Conservation (phyloP, 2,329 filamentous ascomycete genomes). For the Taxawa tesnikishii region DNA sequence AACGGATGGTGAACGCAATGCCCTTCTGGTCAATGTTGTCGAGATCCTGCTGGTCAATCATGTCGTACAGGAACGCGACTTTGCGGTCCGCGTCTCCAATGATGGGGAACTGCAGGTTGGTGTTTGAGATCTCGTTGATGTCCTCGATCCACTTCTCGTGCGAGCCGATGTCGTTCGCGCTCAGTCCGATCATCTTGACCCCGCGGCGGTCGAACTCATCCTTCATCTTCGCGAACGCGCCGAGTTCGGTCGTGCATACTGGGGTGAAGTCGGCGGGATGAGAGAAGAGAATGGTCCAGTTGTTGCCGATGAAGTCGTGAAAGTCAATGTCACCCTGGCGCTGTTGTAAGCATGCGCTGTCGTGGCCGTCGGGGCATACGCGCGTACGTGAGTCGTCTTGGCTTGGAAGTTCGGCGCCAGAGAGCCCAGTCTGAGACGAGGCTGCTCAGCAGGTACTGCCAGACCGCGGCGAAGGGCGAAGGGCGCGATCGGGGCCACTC, state of each 20-base stretch:
- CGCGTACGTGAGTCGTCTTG: slow-evolving; percentile 53
- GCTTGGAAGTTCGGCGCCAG: slow-evolving; percentile 73
- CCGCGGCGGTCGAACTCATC: slow-evolving; percentile 76
- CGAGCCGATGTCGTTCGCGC: slow-evolving; percentile 70
- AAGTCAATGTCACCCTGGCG: slow-evolving; percentile 52
- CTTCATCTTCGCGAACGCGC: slow-evolving; percentile 81
- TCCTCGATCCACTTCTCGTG: slow-evolving; percentile 88
- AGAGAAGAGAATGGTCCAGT: slow-evolving; percentile 73
- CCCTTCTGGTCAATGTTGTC: slow-evolving; percentile 22
- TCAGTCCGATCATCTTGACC: slow-evolving; percentile 84
- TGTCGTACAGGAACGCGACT: slow-evolving; percentile 37
- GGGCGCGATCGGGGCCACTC: slow-evolving; percentile 15
- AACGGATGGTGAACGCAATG: slow-evolving; percentile 87
- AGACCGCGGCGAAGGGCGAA: slow-evolving; percentile 25
- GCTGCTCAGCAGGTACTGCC: slow-evolving; percentile 23
- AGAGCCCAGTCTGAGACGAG: slow-evolving; percentile 31
- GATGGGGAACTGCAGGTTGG: slow-evolving; percentile 35
- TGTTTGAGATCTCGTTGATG: slow-evolving; percentile 35
- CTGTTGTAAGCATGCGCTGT: background rate
- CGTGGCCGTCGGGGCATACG: background rate
- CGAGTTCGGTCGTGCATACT: slow-evolving; percentile 91
- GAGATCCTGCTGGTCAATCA: slow-evolving; percentile 26
- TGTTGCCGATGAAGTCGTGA: slow-evolving; percentile 68
- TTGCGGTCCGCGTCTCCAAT: slow-evolving; percentile 37
- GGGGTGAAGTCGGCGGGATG: slow-evolving; percentile 85